These are phyloP conservation scores for Neolentinus lepideus DNA, from an alignment of 1,284 basidiomycete species.

Conservation along the genomic window DNA sequence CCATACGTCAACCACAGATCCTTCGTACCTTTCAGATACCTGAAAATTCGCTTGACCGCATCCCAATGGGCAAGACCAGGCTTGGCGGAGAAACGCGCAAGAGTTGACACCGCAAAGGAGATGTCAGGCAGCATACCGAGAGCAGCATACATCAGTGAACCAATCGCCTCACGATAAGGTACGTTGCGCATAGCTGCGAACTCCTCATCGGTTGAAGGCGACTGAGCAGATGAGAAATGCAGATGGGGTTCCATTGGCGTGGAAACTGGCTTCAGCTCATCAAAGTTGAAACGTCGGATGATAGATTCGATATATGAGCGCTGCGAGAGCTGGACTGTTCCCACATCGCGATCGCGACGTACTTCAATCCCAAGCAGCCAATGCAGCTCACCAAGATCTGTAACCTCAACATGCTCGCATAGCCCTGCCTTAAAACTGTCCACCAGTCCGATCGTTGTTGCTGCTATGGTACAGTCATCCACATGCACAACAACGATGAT, in stretches of 20 bases:
- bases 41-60: slow-evolving; percentile 16
- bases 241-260: no score
- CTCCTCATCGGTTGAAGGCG: no score
- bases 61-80: slow-evolving; percentile 16
- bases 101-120: slow-evolving; percentile 13
- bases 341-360: slow-evolving; percentile 4
- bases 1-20: slow-evolving; percentile 2
- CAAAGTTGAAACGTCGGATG: slow-evolving; percentile 16
- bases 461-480: slow-evolving; percentile 21
- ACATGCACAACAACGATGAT: slow-evolving; percentile 21
- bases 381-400: slow-evolving; percentile 13
- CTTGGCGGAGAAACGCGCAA: slow-evolving; percentile 13
- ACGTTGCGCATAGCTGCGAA: no score
- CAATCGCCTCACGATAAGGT: no score
- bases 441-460: background rate
- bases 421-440: slow-evolving; percentile 7
- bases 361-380: slow-evolving; percentile 22
- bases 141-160: slow-evolving; percentile 6
- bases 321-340: slow-evolving; percentile 17
- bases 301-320: slow-evolving; percentile 17
- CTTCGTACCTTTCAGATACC: slow-evolving; percentile 17
- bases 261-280: slow-evolving; percentile 18
- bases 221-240: no score
- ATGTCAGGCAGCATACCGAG: slow-evolving; percentile 19
- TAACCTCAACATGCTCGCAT: slow-evolving; percentile 7